phyloP scores from a whole-genome alignment of 2,329 filamentous ascomycete species.

The Apiospora sp. region DNA sequence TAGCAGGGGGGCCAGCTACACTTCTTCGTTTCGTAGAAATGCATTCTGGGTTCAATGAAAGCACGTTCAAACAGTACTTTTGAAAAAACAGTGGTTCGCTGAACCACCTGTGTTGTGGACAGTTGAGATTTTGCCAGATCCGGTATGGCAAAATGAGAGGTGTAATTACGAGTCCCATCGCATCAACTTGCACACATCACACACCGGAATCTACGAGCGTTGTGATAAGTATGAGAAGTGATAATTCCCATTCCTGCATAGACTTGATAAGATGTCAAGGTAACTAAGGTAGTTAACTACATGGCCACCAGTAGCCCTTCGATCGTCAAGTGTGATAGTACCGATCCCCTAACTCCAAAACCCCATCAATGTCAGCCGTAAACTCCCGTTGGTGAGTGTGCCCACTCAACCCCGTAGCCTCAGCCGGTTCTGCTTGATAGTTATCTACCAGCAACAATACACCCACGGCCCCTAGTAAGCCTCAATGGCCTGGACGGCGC shows the following conservation, averaged over 20 bases:
- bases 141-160: neutral
- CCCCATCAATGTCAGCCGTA: neutral
- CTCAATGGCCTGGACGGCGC: constrained; percentile 12
- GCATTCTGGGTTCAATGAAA: too few species aligned
- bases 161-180: neutral
- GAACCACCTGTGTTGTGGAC: neutral
- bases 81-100: neutral
- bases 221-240: neutral
- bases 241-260: constrained; percentile 1
- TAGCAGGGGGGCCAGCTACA: too few species aligned
- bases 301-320: neutral
- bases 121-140: neutral
- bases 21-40: too few species aligned
- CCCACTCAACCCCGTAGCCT: neutral
- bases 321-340: neutral
- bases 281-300: too few species aligned
- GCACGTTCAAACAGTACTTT: neutral
- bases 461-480: neutral
- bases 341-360: neutral
- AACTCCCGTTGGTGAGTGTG: neutral
- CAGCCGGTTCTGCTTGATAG: neutral
- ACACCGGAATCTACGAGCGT: neutral
- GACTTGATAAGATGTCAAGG: neutral
- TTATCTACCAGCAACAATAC: too few species aligned
- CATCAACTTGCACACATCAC: neutral